Base-by-base conservation (phyloP, 192 early-diverging fungal genomes). In the Entomortierella beljakovae region DNA sequence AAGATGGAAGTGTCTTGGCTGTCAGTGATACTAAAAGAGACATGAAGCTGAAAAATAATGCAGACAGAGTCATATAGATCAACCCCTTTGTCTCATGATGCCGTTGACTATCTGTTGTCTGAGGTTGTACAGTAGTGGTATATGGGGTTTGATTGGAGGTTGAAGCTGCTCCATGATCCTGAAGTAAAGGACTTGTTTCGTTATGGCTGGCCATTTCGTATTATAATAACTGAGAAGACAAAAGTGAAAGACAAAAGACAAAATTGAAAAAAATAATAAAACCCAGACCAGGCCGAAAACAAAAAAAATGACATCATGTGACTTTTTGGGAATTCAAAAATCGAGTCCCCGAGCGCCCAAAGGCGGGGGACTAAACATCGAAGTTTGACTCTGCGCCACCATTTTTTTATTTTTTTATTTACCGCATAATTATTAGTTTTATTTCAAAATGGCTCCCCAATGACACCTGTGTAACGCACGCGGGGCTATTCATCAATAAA, bases 21-120 rank as follows among this genome's bases (percentile, higher is more conserved):
- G 88, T 82, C 16, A 92, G 59, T 53, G 92, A 93, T 68, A 94
- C 92, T 42, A 89, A 86, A 0, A 91, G 82, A 3, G 92, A 92
- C 89, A 92, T 94, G 57, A 84, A 70, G 0, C 88, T 88, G 73
- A 94, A 93, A 5, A 86, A 88, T 0, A 93, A 72, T 0, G 93
- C 92, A 6, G 93, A 94, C 6, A 86, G 49, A 4, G 88, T 86
- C 93, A 92, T 92, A 58, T 85, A 79, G 32, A 81, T 50, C 31
- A 88, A 57, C 1, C 87, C 87, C 0, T 42, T 58, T 22, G 81
- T 67, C 57, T 88, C 85, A 49, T 77, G 77, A n/a, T 70, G 66
- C 20, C 73, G 61, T 4, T 68, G 73, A 8, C 37, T 29, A 10
- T 62, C 37, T 9, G 68, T 31, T 29, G 35, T 10, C n/a, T 56